Conservation (phyloP, 2,329 filamentous ascomycete genomes). For the Colletotrichum chlorophyti region DNA sequence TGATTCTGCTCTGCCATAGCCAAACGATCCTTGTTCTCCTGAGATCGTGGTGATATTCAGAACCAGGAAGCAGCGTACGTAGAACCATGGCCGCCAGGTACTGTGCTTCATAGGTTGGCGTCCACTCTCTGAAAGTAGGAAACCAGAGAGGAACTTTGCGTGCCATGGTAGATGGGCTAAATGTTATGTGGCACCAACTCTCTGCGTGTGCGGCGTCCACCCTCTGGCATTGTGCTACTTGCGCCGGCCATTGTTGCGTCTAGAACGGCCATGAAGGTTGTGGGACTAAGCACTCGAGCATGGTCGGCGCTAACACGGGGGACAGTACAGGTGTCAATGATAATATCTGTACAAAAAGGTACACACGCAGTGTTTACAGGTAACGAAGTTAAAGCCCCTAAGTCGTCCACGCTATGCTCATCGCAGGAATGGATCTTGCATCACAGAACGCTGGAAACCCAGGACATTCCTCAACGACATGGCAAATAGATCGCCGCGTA, state of each 20-base stretch:
- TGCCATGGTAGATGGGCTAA: background rate
- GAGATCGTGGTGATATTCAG: background rate
- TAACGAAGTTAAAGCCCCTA: background rate
- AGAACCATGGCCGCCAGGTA: background rate
- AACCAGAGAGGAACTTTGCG: slow-evolving; percentile 20
- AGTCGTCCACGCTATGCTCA: background rate
- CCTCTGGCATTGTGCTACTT: background rate
- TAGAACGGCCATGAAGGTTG: background rate
- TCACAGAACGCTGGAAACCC: slow-evolving; percentile 6
- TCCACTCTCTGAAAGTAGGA: slow-evolving; percentile 7
- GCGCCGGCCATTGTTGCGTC: background rate
- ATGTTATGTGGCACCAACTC: background rate
- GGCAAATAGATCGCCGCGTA: background rate
- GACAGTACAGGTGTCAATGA: too few relatives aligned
- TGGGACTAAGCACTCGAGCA: background rate
- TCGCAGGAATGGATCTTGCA: slow-evolving; percentile 20
- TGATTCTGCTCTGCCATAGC: background rate
- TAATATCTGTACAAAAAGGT: background rate
- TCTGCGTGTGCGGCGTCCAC: slow-evolving; percentile 1
- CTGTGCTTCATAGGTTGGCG: background rate
- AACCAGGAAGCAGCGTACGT: background rate
- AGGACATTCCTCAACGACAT: slow-evolving; percentile 9
- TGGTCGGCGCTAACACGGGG: background rate
- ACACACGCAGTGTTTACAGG: background rate
- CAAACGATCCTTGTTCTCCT: background rate